phyloP scores from a whole-genome alignment of 352 stramenopile genomes.

The Phytophthora constricta region DNA sequence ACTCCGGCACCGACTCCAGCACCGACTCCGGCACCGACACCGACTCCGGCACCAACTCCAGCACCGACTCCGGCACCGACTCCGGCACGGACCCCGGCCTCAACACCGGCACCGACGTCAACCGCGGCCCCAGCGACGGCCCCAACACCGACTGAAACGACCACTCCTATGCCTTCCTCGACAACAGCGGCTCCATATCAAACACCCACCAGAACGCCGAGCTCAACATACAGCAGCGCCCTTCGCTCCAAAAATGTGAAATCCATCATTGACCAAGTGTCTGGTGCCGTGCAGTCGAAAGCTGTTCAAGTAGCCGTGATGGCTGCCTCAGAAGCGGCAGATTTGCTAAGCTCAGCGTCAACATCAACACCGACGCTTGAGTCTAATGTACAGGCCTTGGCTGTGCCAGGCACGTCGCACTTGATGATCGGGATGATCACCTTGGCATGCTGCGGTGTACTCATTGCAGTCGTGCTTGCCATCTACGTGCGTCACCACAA shows the following conservation, averaged over 20 bases:
- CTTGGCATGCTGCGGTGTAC: slow-evolving; percentile 14
- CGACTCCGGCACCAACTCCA: too few relatives aligned
- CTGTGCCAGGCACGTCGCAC: slow-evolving; percentile 6
- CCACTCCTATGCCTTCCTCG: background rate
- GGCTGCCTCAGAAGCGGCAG: background rate
- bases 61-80: slow-evolving; percentile 1
- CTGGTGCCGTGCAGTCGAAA: background rate
- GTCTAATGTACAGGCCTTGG: slow-evolving; percentile 22
- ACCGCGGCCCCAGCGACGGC: too few relatives aligned
- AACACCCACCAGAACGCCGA: too few relatives aligned
- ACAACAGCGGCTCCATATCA: too few relatives aligned
- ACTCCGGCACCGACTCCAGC: too few relatives aligned
- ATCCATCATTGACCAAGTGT: background rate
- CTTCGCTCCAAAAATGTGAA: background rate
- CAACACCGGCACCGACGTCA: too few relatives aligned
- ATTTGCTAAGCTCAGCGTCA: background rate
- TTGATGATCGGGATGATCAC: slow-evolving; percentile 25
- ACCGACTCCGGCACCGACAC: too few relatives aligned
- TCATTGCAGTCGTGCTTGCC: slow-evolving; percentile 18
- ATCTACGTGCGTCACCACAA: slow-evolving; percentile 28
- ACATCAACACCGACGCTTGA: background rate
- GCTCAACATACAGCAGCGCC: too few relatives aligned
- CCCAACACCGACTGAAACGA: too few relatives aligned
- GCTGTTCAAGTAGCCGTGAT: slow-evolving; percentile 9
- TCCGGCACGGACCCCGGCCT: too few relatives aligned